phyloP scores from a whole-genome alignment of 495 filamentous ascomycete genomes.

The Penicillium silybi region DNA sequence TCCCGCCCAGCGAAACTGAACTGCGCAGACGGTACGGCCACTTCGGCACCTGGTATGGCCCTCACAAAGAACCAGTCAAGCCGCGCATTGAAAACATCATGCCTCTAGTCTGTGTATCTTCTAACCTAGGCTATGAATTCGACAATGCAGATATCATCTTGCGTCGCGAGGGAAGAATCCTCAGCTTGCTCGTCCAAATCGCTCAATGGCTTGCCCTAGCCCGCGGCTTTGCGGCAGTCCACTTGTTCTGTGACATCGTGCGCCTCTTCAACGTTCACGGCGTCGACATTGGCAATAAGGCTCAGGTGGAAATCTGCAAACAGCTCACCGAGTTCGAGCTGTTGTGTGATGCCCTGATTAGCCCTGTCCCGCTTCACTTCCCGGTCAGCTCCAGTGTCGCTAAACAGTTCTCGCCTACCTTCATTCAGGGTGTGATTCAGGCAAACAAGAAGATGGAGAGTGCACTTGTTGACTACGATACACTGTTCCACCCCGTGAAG shows the following conservation, averaged over 20 bases:
- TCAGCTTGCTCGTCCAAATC: constrained; percentile 19
- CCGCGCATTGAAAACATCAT: neutral
- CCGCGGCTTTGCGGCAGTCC: constrained; percentile 24
- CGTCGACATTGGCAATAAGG: neutral
- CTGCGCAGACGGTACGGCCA: neutral
- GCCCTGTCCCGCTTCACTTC: neutral
- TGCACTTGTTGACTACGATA: neutral
- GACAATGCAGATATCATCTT: neutral
- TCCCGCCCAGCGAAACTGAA: neutral
- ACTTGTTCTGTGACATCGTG: constrained; percentile 25
- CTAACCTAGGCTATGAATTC: neutral
- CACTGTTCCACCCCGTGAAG: neutral
- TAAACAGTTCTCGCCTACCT: neutral
- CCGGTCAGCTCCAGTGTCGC: neutral
- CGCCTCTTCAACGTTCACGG: constrained; percentile 13
- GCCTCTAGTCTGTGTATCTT: neutral
- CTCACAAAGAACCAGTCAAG: neutral
- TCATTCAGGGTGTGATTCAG: neutral
- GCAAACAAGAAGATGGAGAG: neutral
- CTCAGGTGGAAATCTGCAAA: constrained; percentile 10
- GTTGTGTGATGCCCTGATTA: neutral
- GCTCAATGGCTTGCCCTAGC: constrained; percentile 24
- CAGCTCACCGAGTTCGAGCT: constrained; percentile 3
- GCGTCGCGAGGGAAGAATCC: neutral
- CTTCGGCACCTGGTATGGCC: neutral